These are phyloP conservation scores for Populus alba DNA, from an alignment of 345 rosid genomes.

Conservation along the genomic window DNA sequence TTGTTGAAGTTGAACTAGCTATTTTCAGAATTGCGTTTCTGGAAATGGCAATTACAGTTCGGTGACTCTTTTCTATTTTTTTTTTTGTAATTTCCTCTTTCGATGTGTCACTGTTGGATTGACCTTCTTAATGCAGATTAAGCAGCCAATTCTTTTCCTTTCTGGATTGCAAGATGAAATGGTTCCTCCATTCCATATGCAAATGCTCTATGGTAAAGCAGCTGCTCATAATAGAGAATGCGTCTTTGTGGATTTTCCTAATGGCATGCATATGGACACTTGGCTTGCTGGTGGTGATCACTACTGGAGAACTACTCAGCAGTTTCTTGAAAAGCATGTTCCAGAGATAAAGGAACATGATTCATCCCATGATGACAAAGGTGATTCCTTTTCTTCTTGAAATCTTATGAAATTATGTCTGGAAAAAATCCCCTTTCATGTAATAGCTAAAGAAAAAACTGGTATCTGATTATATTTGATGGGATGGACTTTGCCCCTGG, in stretches of 20 bases:
- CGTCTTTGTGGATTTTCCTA: slow-evolving; percentile 75
- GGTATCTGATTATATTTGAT: neutral
- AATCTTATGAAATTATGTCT: slow-evolving; percentile 3
- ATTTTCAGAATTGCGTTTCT: slow-evolving; percentile 2
- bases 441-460: neutral
- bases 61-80: neutral
- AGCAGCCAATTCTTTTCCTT: slow-evolving; percentile 88
- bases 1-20: slow-evolving; percentile 2
- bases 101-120: slow-evolving; percentile 7
- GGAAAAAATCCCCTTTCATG: neutral
- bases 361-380: slow-evolving; percentile 25
- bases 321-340: slow-evolving; percentile 59
- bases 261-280: slow-evolving; percentile 99
- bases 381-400: slow-evolving; percentile 26
- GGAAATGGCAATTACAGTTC: slow-evolving; percentile 2
- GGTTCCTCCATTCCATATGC: slow-evolving; percentile 96
- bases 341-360: slow-evolving; percentile 45
- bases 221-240: slow-evolving; percentile 75
- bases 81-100: neutral
- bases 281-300: slow-evolving; percentile 91
- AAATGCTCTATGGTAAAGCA: slow-evolving; percentile 83
- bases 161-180: slow-evolving; percentile 98
- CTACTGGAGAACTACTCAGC: slow-evolving; percentile 70
- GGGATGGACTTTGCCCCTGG: neutral
- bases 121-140: slow-evolving; percentile 51